phyloP scores from a whole-genome alignment of 1,284 basidiomycete species.

The Coniferiporia sulphurascens region DNA sequence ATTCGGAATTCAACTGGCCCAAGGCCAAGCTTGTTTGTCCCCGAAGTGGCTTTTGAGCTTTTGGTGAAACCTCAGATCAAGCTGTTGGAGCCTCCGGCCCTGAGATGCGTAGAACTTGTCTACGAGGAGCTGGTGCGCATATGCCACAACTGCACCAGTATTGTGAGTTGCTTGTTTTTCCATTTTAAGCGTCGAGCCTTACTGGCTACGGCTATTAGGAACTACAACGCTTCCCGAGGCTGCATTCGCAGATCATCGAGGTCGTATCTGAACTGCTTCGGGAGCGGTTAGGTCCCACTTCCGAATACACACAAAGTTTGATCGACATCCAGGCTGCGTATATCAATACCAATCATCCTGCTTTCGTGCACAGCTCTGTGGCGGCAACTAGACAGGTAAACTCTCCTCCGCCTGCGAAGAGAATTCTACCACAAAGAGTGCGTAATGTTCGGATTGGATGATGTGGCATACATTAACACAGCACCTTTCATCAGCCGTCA shows the following conservation, averaged over 20 bases:
- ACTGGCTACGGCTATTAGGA: conserved; percentile 50
- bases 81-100: conserved; percentile 87
- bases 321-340: conserved; percentile 98
- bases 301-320: conserved; percentile 92
- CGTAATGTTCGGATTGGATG: conserved; percentile 24
- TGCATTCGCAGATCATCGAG: conserved; percentile 94
- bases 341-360: conserved; percentile 98
- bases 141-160: conserved; percentile 95
- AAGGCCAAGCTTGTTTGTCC: conserved; percentile 92
- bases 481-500: conserved; percentile 37
- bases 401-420: conserved; percentile 38
- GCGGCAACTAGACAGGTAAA: conserved; percentile 43
- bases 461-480: background rate
- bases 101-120: conserved; percentile 96
- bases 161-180: conserved; percentile 43
- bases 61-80: conserved; percentile 99
- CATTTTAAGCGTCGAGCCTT: conserved; percentile 1
- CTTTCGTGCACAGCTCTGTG: conserved; percentile 73
- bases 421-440: conserved; percentile 46
- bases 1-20: conserved; percentile 99
- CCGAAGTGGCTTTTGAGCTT: conserved; percentile 95
- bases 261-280: conserved; percentile 95
- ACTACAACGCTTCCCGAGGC: conserved; percentile 91
- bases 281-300: conserved; percentile 94
- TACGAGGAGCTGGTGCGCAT: conserved; percentile 99